phyloP scores from a whole-genome alignment of 495 filamentous ascomycete species.

The Durotheca rogersii region DNA sequence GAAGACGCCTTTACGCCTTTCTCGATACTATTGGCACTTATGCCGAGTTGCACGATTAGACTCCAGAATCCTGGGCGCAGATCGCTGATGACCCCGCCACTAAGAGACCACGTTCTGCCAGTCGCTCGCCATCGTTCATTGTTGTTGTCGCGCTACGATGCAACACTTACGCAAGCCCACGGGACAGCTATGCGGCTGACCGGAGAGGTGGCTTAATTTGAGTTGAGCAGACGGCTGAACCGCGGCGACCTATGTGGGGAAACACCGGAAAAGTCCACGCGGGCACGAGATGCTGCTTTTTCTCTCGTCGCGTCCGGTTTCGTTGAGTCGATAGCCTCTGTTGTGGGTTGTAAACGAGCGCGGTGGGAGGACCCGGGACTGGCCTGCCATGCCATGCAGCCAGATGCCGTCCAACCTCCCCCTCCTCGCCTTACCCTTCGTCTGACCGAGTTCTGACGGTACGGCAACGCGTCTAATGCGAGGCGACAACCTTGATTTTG shows the following conservation, averaged over 20 bases:
- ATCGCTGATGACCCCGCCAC: conserved; percentile 20
- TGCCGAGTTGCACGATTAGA: conserved; percentile 8
- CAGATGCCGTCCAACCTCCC: too few relatives aligned
- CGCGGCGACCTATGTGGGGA: not conserved
- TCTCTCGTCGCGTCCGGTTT: not conserved
- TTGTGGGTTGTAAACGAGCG: not conserved
- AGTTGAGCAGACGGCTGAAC: conserved; percentile 5
- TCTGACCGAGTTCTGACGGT: not conserved
- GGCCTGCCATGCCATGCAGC: too few relatives aligned
- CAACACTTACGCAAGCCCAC: conserved; percentile 19
- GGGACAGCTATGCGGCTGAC: conserved; percentile 24
- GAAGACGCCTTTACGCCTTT: too few relatives aligned
- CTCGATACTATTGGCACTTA: conserved; percentile 1
- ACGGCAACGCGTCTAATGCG: not conserved
- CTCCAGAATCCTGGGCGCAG: conserved; percentile 18
- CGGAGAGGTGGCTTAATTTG: conserved; percentile 11
- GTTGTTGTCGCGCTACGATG: conserved; percentile 8
- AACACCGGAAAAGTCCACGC: not conserved
- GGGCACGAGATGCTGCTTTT: conserved; percentile 3
- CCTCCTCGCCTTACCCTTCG: too few relatives aligned
- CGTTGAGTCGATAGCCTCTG: conserved; percentile 4
- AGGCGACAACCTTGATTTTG: not conserved
- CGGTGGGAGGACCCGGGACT: conserved; percentile 1
- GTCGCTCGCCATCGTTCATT: conserved; percentile 10
- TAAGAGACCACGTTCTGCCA: conserved; percentile 4